Evolutionary conservation across 441 rosid genomes (phyloP), one percentile per base, ranked within the genome.

Genomic region (Dalechampia spathulata): DNA sequence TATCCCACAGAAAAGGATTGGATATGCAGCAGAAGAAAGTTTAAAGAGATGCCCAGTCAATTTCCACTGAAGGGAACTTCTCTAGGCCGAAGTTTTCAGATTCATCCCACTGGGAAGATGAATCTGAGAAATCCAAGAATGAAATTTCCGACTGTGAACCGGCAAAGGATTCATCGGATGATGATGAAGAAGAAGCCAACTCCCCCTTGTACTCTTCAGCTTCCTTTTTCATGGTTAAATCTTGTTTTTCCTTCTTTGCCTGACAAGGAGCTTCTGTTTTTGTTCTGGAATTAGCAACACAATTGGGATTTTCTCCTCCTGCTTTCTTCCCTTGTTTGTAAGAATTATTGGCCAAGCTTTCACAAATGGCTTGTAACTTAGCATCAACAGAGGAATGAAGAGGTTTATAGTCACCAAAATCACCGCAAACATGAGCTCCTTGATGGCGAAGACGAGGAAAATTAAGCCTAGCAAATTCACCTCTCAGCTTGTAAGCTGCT

Each of bases 401-500:
- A 46, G 96, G 83, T 68, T 79, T 81, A 64, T 65, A 74, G 20
- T 78, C 76, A 32, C 82, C 83, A 42, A 80, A 70, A 7, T 72
- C 74, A 1, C 71, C 73, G 3, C 59, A 65, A 14, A 73, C 56
- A 36, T 70, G 72, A 34, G 83, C 75, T 27, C 72, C 75, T 3
- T 75, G 66, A 61, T 83, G 74, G 48, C 71, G 77, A 36, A 76
- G 67, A 20, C 75, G 65, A 1, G 97, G 96, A 72, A 90, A 90
- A 17, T 90, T 90, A 34, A 90, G 97, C 72, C 94, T 71, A 0
- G 96, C 88, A 36, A 70, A 76, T 4, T 85, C 92, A n/a, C 98
- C 96, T 20, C 98, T 63, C 6, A 90, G 95, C 74, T 82, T 83
- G 48, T 74, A 85, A 25, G 98, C 96, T 2, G 98, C 98, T 57